Evolutionary conservation across 2,329 filamentous ascomycete genomes (phyloP), one percentile per base, ranked within the genome.

Genomic region (Pochonia chlamydosporia): DNA sequence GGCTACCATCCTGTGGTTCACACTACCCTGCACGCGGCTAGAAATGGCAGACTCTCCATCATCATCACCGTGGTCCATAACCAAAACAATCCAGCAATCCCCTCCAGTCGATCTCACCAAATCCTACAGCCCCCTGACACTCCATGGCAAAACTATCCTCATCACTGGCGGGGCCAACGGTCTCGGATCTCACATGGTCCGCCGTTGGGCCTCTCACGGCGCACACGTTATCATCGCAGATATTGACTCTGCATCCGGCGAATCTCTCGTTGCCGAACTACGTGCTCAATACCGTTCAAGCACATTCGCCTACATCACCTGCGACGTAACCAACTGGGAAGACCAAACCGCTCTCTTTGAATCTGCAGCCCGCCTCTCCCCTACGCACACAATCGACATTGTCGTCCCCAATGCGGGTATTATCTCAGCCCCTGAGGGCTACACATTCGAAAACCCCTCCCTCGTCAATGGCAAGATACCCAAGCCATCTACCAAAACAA

Each of bases 381-480:
- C 73, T 0, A 70, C 75, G 43, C 72, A 74, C 14, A 73, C 73
- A 11, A 74, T 86, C 52, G 81, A 86, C 61, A 68, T 73, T 18
- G 81, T 85, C 4, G 79, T 86, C 40, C 81, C 82, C 51, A 85
- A 85, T 58, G 84, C 84, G 0, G 84, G 84, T 40, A 76, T 86
- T 53, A 69, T 72, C 46, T 49, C 62, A 26, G 49, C 55, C n/a
- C 47, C 47, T 39, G 54, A 58, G 18, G 55, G 59, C 1, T 56
- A 60, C 24, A 54, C 52, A 5, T 75, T 84, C 51, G 78, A 81
- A 59, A 54, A 61, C 39, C 77, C 77, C 0, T 53, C 51, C 21
- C 63, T 69, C 48, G 63, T 74, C 33, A 68, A 74, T 46, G 63
- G 63, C 6, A 59, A 58, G 14, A 67, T 74, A 1, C 58, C 61